Evolutionary conservation across 2,329 filamentous ascomycete genomes (phyloP).

Genomic region (Venturia oleaginea): DNA sequence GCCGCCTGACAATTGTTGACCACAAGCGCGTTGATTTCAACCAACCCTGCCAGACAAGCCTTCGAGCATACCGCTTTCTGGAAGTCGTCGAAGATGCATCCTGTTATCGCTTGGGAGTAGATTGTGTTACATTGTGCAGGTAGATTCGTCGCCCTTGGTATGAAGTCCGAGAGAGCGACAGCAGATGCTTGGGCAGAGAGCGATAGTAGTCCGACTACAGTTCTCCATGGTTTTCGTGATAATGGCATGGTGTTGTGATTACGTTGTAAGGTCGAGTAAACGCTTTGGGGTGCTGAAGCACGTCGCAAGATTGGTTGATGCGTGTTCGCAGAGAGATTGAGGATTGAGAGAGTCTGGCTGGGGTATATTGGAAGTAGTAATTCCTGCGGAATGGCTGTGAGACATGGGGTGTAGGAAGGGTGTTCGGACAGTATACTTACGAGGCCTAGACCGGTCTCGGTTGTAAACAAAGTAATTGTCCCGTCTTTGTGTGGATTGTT

Average conservation of each 20-base stretch:
- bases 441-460: background rate
- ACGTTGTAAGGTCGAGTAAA: background rate
- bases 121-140: conserved; percentile 29
- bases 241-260: conserved; percentile 5
- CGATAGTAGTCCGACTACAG: conserved; percentile 21
- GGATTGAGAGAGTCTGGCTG: background rate
- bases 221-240: background rate
- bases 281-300: conserved; percentile 5
- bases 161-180: conserved; percentile 38
- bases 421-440: background rate
- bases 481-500: background rate
- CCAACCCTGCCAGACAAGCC: conserved; percentile 33
- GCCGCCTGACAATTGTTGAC: conserved; percentile 25
- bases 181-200: conserved; percentile 22
- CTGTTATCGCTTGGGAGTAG: conserved; percentile 33
- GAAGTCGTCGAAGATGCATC: conserved; percentile 34
- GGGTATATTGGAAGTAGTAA: conserved; percentile 5
- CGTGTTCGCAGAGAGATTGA: background rate
- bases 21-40: conserved; percentile 27
- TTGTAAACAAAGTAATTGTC: background rate
- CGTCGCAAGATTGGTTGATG: conserved; percentile 1
- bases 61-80: conserved; percentile 23
- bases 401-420: background rate
- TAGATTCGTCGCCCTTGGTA: conserved; percentile 32
- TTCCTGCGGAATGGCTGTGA: background rate